phyloP scores from a whole-genome alignment of 164 flowering plant genomes.

The Dillenia suffruticosa region DNA sequence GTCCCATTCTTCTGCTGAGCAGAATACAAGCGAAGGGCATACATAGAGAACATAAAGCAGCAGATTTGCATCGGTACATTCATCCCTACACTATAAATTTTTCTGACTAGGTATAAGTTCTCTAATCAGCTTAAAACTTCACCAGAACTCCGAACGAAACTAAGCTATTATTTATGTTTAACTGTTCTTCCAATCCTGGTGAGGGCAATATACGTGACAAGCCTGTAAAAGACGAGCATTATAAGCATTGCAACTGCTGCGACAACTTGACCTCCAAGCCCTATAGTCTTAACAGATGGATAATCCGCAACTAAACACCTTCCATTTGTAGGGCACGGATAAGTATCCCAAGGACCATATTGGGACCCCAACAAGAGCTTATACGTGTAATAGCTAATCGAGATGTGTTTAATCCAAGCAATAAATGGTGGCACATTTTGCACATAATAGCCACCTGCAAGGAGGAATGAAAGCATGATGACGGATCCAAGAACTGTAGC shows the following conservation, averaged over 20 bases:
- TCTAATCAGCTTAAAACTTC: not conserved
- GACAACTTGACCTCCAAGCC: slow-evolving; percentile 28
- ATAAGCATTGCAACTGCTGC: slow-evolving; percentile 30
- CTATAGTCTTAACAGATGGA: slow-evolving; percentile 39
- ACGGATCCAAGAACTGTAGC: slow-evolving; percentile 58
- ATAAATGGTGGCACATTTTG: slow-evolving; percentile 62
- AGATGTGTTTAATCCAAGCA: slow-evolving; percentile 61
- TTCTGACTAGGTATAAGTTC: too few relatives aligned
- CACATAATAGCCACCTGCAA: slow-evolving; percentile 72
- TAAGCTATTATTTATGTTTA: not conserved
- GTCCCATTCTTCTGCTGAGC: too few relatives aligned
- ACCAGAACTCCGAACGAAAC: too few relatives aligned
- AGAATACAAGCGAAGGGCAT: too few relatives aligned
- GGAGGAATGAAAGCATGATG: slow-evolving; percentile 44
- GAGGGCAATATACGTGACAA: slow-evolving; percentile 65
- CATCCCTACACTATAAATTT: too few relatives aligned
- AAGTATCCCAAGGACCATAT: slow-evolving; percentile 31
- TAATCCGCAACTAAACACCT: slow-evolving; percentile 39
- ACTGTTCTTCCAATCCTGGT: slow-evolving; percentile 44
- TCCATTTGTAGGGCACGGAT: slow-evolving; percentile 25
- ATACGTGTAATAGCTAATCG: slow-evolving; percentile 42
- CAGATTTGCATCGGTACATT: too few relatives aligned
- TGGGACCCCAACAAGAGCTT: slow-evolving; percentile 61
- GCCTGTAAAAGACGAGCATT: slow-evolving; percentile 59
- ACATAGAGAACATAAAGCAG: too few relatives aligned